Base-by-base conservation (phyloP, 768 basidiomycete genomes). In the Aureoboletus auriporus region DNA sequence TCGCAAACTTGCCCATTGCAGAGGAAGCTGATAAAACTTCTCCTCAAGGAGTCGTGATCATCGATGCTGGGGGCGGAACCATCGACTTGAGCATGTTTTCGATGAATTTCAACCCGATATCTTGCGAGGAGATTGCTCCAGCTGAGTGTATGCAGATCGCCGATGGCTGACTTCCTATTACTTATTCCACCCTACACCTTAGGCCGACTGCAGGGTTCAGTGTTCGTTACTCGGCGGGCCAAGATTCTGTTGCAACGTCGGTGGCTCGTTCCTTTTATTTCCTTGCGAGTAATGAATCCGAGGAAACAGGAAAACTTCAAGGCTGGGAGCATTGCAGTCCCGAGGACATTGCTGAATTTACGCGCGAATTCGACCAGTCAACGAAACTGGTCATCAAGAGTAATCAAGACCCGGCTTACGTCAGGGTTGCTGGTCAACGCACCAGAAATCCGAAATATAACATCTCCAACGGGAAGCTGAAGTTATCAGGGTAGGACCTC, bases 171-270 rank as follows among this genome's bases (percentile, higher is more conserved):
- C 34, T 27, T 12, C 34, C 20, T 2, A 23, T 8, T 17, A n/a
- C 28, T 10, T 9, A 31, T 23, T 45, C 23, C 31, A 6, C 27
- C 31, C 20, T 16, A 1, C 14, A 3, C 10, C 8, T 13, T 38
- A 77, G 75, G 75, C 59, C 66, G 68, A 27, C 68, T 77, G 39
- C 62, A 71, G 39, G 77, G 77, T 16, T 77, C 77, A 0, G 66
- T 75, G 1, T 76, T 74, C 51, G 74, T 78, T 13, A 75, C 64
- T 17, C 65, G 69, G 10, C 66, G 69, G 33, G 74, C 75, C 2
- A 54, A 57, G 1, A 49, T 54, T 9, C 66, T 68, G 49, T 56
- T 78, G 1, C 55, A 65, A 49, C 51, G 75, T 76, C 49, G 51
- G 39, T 38, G 23, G 20, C 17, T 27, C 23, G 8, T 38, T 31